Evolutionary conservation across 2,329 filamentous ascomycete genomes (phyloP), one percentile per base, ranked within the genome.

Genomic region (Colletotrichum lupini): DNA sequence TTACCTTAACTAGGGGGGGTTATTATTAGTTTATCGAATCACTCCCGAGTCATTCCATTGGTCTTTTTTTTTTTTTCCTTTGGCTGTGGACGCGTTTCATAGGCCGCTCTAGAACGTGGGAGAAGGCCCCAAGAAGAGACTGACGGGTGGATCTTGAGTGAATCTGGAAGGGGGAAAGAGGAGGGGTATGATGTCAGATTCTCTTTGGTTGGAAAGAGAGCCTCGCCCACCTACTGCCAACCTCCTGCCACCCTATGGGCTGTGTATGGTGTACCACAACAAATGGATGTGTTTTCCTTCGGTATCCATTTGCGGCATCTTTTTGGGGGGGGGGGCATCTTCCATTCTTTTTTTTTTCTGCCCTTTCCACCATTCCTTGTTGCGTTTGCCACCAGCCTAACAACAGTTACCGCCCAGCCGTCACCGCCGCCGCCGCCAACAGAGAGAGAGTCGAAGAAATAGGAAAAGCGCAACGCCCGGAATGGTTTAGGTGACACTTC

Each of bases 121-220:
- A 42, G 14, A 24, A 59, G 35, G 22, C 57, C 22, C 57, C 4
- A 22, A 22, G n/a, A 35, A 22, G 19, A 14, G 37, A 42, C 14
- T 42, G 37, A 42, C 16, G 37, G 9, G 56, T 59, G 56, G 56
- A 24, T n/a, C 30, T 22, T 35, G 37, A 32, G n/a, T 24, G 37
- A 22, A 60, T 9, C 42, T 49, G 42, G 19, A 35, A 35, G 32
- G 32, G 32, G 16, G 19, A 19, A n/a, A 8, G 19, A 49, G 42
- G 42, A 56, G 46, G 30, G 22, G 3, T 26, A 67, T 61, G 68
- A 71, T 60, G 68, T 67, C 53, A 49, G 42, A 71, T 67, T 24
- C 22, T 30, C 12, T 11, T 46, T 9, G 28, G 8, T 22, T n/a
- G 42, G 42, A 49, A 67, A 42, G 55, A 42, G 55, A 67, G 46